Base-by-base conservation (phyloP, 1,139 yeast species). In the Blastobotrys ciferrii region DNA sequence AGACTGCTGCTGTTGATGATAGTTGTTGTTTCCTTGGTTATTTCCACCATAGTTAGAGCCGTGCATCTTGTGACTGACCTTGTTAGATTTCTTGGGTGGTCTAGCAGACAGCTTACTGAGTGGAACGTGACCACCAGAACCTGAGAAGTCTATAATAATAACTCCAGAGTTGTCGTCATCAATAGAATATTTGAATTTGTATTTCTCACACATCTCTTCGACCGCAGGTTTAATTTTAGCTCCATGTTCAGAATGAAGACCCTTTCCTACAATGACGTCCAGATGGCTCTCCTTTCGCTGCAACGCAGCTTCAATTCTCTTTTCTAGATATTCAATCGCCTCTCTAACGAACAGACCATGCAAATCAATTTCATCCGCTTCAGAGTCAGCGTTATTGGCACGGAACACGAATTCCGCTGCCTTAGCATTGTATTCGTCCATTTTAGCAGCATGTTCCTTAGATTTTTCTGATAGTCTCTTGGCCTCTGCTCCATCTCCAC, bases 381-480 rank as follows among this genome's bases (percentile, higher is more conserved):
- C 82, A 30, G 94, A 83, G 62, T 89, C 97, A 31, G 87, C 79
- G 62, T 92, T 92, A 65, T 92, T 92, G 58, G 86, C 92, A 42
- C 84, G 73, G 64, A 91, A 91, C 2, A 89, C 98, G 64, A 84
- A 91, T 63, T 82, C 91, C 0, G 97, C 97, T 0, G 98, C 98
- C 64, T 83, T 80, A 30, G 74, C 71, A 68, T 89, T 89, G 63
- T 75, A 80, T 37, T 72, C 67, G 49, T 88, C 95, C 35, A 91
- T 95, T 57, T 82, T 71, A 0, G 63, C 68, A 31, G 73, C 72
- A 50, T 79, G 80, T 51, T 74, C 63, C 61, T 87, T 84, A 44
- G 92, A 82, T 63, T 82, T 69, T 45, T 79, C 82, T 46, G 95
- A 84, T 50, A 87, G 72, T 49, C 80, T 79, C 59, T 84, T 83